phyloP scores from a whole-genome alignment of 2,329 filamentous ascomycete species.

The Xylariaceae sp. region DNA sequence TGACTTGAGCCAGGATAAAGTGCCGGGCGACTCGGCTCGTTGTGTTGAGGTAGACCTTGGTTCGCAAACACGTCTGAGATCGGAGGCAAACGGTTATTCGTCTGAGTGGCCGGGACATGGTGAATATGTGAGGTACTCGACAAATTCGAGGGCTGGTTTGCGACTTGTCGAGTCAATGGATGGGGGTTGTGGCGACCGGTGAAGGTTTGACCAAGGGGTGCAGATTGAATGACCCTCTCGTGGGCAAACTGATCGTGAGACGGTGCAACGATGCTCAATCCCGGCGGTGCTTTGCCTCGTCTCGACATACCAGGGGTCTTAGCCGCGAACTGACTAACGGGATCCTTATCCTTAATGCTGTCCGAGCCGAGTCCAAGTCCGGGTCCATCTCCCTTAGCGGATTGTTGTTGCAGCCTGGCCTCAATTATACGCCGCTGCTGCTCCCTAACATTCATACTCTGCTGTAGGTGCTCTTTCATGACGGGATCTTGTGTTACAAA shows the following conservation, averaged over 20 bases:
- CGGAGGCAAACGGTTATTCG: slow-evolving; percentile 84
- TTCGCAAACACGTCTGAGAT: slow-evolving; percentile 87
- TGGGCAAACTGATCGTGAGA: slow-evolving; percentile 87
- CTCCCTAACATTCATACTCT: slow-evolving; percentile 87
- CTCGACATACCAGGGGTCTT: slow-evolving; percentile 69
- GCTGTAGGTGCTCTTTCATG: slow-evolving; percentile 91
- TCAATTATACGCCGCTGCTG: slow-evolving; percentile 95
- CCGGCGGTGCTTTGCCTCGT: slow-evolving; percentile 76
- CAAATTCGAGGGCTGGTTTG: slow-evolving; percentile 76
- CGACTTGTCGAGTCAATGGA: slow-evolving; percentile 69
- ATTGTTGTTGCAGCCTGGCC: slow-evolving; percentile 79
- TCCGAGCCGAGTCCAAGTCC: slow-evolving; percentile 54
- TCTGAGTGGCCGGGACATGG: slow-evolving; percentile 81
- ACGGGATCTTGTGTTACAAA: slow-evolving; percentile 95
- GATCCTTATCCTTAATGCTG: slow-evolving; percentile 49
- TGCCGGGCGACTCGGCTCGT: slow-evolving; percentile 46
- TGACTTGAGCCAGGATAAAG: slow-evolving; percentile 58
- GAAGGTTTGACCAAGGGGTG: slow-evolving; percentile 90
- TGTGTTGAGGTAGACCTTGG: slow-evolving; percentile 62
- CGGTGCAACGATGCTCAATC: slow-evolving; percentile 90
- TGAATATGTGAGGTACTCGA: slow-evolving; percentile 86
- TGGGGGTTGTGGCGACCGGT: slow-evolving; percentile 80
- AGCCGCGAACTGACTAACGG: slow-evolving; percentile 46
- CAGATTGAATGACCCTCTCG: slow-evolving; percentile 94
- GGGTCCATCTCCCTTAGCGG: slow-evolving; percentile 70